A percentile compares a stretch with the other conserved stretches of the same genome.
Conservation (phyloP, 345 rosid genomes). For the Stellera chamaejasme region DNA sequence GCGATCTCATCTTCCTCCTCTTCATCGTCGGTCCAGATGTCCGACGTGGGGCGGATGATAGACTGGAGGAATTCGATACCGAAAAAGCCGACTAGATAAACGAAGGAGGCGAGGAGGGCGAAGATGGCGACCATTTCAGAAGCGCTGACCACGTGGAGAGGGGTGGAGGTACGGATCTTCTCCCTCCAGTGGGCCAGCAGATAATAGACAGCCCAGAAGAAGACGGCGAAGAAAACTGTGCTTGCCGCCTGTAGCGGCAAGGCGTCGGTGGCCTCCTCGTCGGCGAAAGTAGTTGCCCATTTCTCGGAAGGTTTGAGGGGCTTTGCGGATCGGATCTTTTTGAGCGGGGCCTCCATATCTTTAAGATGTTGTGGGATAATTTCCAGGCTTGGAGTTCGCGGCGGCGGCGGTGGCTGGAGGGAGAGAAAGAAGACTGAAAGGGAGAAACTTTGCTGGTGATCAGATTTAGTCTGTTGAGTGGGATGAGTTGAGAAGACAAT, state of each 20-base stretch:
- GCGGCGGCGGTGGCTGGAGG: not conserved
- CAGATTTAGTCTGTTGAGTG: too few relatives aligned
- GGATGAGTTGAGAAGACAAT: too few relatives aligned
- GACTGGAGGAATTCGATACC: slow-evolving; percentile 23
- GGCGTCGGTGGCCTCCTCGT: slow-evolving; percentile 33
- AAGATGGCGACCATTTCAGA: slow-evolving; percentile 51
- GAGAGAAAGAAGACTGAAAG: too few relatives aligned
- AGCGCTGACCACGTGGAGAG: slow-evolving; percentile 34
- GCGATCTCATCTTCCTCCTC: slow-evolving; percentile 25
- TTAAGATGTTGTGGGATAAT: not conserved
- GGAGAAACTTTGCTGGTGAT: too few relatives aligned
- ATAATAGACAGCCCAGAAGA: too few relatives aligned
- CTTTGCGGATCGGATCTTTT: slow-evolving; percentile 6
- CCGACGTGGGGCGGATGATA: slow-evolving; percentile 36
- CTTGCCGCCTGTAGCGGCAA: slow-evolving; percentile 47
- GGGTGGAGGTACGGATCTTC: too few relatives aligned
- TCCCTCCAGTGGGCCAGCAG: too few relatives aligned
- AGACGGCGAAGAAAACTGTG: slow-evolving; percentile 4
- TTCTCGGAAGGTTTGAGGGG: not conserved
- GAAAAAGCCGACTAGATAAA: slow-evolving; percentile 56
- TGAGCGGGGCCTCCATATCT: slow-evolving; percentile 22
- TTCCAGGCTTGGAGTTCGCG: slow-evolving; percentile 1
- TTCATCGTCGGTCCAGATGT: slow-evolving; percentile 42
- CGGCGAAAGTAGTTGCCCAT: not conserved
- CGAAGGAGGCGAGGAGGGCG: slow-evolving; percentile 46